A percentile compares a stretch with the other conserved stretches of the same genome.
Conservation (phyloP, 2,329 filamentous ascomycete species). For the Claviceps pusilla region DNA sequence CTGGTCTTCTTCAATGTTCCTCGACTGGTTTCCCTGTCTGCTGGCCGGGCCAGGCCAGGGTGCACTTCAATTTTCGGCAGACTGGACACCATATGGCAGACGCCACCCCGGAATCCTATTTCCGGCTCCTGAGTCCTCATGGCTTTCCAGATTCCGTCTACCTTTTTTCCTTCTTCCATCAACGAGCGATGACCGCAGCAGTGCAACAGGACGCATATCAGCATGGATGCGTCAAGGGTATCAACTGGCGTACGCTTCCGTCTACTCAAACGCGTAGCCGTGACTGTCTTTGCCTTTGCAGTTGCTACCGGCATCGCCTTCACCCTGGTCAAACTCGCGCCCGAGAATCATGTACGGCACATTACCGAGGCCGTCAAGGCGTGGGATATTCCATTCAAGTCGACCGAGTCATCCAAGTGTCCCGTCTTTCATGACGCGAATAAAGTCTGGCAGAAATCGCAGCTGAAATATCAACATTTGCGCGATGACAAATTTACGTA, state of each 20-base stretch:
- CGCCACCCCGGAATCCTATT: background rate
- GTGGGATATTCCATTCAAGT: background rate
- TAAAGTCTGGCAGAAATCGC: constrained; percentile 10
- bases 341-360: constrained; percentile 1
- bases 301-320: background rate
- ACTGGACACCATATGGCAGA: background rate
- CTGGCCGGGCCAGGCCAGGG: too few species aligned
- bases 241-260: background rate
- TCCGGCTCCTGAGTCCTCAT: background rate
- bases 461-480: constrained; percentile 13
- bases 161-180: background rate
- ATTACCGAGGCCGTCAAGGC: background rate
- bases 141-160: too few species aligned
- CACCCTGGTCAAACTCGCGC: background rate
- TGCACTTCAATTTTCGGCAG: background rate
- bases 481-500: constrained; percentile 20
- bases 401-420: background rate
- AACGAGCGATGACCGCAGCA: background rate
- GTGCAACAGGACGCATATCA: background rate
- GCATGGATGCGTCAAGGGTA: constrained; percentile 1
- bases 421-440: background rate
- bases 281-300: constrained; percentile 1
- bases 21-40: background rate
- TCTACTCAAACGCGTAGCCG: constrained; percentile 2
- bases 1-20: background rate